A percentile compares a stretch with the other conserved stretches of the same genome.
These are phyloP conservation scores for Petasospora rhodanensis DNA, from an alignment of 1,139 yeast genomes.

Conservation along the genomic window DNA sequence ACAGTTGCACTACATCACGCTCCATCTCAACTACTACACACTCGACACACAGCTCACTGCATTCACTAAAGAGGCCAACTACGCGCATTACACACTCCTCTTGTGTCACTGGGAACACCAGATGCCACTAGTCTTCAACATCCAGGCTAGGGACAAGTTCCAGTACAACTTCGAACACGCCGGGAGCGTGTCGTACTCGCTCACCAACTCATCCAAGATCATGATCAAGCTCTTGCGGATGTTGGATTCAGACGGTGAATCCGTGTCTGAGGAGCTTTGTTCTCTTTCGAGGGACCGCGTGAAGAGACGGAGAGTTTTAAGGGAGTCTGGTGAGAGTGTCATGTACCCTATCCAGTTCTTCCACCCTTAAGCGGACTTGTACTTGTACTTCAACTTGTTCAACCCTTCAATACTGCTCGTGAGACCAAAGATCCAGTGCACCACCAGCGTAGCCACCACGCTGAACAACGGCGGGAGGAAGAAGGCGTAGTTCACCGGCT, in stretches of 20 bases:
- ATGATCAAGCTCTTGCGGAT: constrained; percentile 11
- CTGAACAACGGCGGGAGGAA: constrained; percentile 11
- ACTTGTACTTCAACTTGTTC: constrained; percentile 15
- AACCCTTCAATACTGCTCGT: constrained; percentile 8
- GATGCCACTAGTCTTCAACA: constrained; percentile 13
- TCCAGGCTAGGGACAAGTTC: constrained; percentile 3
- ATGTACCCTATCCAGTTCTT: constrained; percentile 9
- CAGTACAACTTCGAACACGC: constrained; percentile 3
- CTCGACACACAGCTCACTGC: neutral
- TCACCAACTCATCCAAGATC: constrained; percentile 5
- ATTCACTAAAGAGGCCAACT: constrained; percentile 8
- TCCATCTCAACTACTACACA: constrained; percentile 11
- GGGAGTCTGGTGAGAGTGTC: neutral
- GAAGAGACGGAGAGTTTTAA: constrained; percentile 1
- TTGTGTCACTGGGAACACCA: constrained; percentile 15
- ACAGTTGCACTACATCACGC: constrained; percentile 4
- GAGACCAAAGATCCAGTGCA: constrained; percentile 8
- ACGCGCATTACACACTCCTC: constrained; percentile 8
- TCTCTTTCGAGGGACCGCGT: constrained; percentile 1
- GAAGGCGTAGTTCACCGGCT: constrained; percentile 6
- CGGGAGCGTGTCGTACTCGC: constrained; percentile 8
- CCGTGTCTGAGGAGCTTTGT: constrained; percentile 5
- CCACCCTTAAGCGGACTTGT: constrained; percentile 17
- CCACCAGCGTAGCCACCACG: constrained; percentile 7
- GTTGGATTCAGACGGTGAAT: constrained; percentile 2